A percentile compares a stretch with the other conserved stretches of the same genome.
Conservation (phyloP, 2,329 filamentous ascomycete species). For the Diaporthe eres region DNA sequence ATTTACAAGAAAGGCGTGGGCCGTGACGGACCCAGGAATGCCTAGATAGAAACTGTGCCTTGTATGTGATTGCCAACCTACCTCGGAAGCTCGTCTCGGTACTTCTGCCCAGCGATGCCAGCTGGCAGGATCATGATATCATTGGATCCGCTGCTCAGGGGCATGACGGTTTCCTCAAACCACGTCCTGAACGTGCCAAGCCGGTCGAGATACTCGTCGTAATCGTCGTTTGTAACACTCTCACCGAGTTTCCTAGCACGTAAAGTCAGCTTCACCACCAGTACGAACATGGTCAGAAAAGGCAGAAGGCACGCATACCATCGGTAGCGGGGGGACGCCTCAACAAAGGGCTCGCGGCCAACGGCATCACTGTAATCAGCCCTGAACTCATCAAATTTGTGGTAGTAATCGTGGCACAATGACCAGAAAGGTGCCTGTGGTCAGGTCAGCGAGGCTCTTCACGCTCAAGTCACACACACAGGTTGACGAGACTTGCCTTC, state of each 20-base stretch:
- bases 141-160: not conserved
- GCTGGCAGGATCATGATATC: conserved; percentile 35
- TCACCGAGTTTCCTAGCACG: conserved; percentile 23
- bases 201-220: conserved; percentile 18
- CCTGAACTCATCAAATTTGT: conserved; percentile 24
- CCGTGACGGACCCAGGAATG: not conserved
- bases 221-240: conserved; percentile 33
- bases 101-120: conserved; percentile 14
- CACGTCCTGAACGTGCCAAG: conserved; percentile 35
- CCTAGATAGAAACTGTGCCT: too few relatives aligned
- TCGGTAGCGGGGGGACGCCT: conserved; percentile 27
- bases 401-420: conserved; percentile 36
- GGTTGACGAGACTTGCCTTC: not conserved
- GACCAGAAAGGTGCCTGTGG: conserved; percentile 38
- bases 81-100: conserved; percentile 32
- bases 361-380: conserved; percentile 30
- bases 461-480: not conserved
- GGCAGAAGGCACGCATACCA: not conserved
- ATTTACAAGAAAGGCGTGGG: not conserved
- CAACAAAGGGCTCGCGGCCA: conserved; percentile 34
- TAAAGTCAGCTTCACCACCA: not conserved
- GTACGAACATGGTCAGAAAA: not conserved
- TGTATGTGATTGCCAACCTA: conserved; percentile 3
- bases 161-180: conserved; percentile 35
- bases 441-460: not conserved